These are phyloP conservation scores for Pleurotus sapidus DNA, from an alignment of 768 basidiomycete species.

Conservation along the genomic window DNA sequence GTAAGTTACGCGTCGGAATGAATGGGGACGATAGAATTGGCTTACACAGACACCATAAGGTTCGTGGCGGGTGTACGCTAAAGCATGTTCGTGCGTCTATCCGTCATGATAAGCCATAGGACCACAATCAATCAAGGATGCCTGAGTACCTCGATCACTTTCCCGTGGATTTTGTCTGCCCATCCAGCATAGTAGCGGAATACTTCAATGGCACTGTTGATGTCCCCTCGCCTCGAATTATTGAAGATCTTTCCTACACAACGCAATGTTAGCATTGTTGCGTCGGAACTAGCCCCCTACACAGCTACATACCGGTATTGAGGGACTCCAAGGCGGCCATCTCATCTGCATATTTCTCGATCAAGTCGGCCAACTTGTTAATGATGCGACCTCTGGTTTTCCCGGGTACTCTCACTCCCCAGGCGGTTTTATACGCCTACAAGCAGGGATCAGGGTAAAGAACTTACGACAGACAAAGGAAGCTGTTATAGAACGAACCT, in stretches of 20 bases:
- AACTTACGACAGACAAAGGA: constrained; percentile 27
- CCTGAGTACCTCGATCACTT: constrained; percentile 55
- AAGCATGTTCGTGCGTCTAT: constrained; percentile 51
- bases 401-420: constrained; percentile 66
- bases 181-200: constrained; percentile 86
- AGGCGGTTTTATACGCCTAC: constrained; percentile 48
- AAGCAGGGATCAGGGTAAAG: constrained; percentile 21
- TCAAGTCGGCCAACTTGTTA: constrained; percentile 57
- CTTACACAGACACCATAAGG: constrained; percentile 51
- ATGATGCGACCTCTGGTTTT: constrained; percentile 52
- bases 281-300: constrained; percentile 1
- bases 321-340: constrained; percentile 74
- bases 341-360: constrained; percentile 60
- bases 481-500: constrained; percentile 23
- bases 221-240: constrained; percentile 46
- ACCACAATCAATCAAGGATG: constrained; percentile 16
- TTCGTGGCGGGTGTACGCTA: constrained; percentile 69
- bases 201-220: constrained; percentile 41
- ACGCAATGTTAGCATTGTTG: background rate
- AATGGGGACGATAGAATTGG: background rate
- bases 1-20: background rate
- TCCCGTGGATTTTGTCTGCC: constrained; percentile 82
- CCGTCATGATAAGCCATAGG: constrained; percentile 5
- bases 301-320: constrained; percentile 49
- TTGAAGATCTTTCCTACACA: constrained; percentile 52